Percentiles rank a stretch among this genome's conserved stretches.
phyloP scores from a whole-genome alignment of 2,329 filamentous ascomycete species.

The Neopestalotiopsis sp. region DNA sequence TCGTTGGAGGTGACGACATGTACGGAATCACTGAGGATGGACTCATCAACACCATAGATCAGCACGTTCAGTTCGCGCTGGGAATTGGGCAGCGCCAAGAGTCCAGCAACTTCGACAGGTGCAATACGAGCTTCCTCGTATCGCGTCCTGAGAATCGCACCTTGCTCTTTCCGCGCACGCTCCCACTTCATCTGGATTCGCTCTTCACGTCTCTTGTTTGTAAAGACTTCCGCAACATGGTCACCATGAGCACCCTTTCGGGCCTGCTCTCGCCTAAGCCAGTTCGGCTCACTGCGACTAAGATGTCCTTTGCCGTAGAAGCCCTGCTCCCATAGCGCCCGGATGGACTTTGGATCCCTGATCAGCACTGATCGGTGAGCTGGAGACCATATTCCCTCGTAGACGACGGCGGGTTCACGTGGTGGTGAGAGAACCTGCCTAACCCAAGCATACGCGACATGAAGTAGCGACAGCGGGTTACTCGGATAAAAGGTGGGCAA shows the following conservation, averaged over 20 bases:
- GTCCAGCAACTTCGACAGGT: conserved; percentile 51
- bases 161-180: conserved; percentile 83
- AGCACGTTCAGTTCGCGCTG: conserved; percentile 37
- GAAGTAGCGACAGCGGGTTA: conserved; percentile 87
- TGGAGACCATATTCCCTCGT: conserved; percentile 80
- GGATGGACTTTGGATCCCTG: conserved; percentile 74
- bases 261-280: conserved; percentile 83
- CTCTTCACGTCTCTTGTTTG: conserved; percentile 76
- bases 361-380: conserved; percentile 85
- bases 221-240: conserved; percentile 82
- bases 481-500: conserved; percentile 88
- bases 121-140: conserved; percentile 50
- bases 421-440: conserved; percentile 72
- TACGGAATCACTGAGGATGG: background rate
- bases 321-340: conserved; percentile 91
- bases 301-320: conserved; percentile 96
- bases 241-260: conserved; percentile 66
- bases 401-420: conserved; percentile 66
- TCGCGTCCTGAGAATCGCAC: conserved; percentile 76
- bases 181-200: conserved; percentile 88
- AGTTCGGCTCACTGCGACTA: conserved; percentile 93
- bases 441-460: conserved; percentile 78
- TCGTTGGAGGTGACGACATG: background rate
- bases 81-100: conserved; percentile 64
- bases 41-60: conserved; percentile 19